Evolutionary conservation across 2,329 filamentous ascomycete genomes (phyloP), one percentile per base, ranked within the genome.

Genomic region (Chrysosporium queenslandicum): DNA sequence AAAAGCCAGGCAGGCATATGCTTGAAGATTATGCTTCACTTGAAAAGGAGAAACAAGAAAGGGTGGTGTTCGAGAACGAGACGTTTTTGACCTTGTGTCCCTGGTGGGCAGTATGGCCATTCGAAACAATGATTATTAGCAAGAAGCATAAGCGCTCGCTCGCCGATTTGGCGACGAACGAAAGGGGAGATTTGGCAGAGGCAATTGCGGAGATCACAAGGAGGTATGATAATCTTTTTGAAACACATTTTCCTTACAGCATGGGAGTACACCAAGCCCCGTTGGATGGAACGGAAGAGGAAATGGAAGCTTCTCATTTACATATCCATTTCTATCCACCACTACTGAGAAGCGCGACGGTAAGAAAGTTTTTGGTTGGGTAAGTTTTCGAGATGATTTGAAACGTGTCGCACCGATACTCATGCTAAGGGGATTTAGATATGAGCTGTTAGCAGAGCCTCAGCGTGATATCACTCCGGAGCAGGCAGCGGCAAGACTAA

Each of bases 261-360:
- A 97, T 95, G 67, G 92, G 92, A 39, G 82, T 98, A 53, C 92
- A 98, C 67, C 92, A 98, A 73, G 91, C 92, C 16, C 92, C 92
- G 2, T 77, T 98, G 5, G 80, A 85, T 23, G 89, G 87, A 20
- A 85, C 80, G 0, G 77, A 81, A 1, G 87, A 94, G 56, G 91
- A 97, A 68, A 79, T 91, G 50, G 86, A 95, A 61, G 82, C 82
- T 56, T 88, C 87, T 59, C 91, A 94, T 70, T 82, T 98, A 65
- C 92, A 98, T 69, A 84, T 98, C 74, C 92, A 98, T 72, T 98
- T 98, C 70, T 97, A 96, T 68, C 92, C 92, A 39, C 92, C 92
- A 11, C 76, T 98, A 43, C 76, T 98, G 58, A 82, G 92, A 53
- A 95, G 89, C 43, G 90, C 92, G 2, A 95, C 89, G 0, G 90